phyloP scores from a whole-genome alignment of 2,329 filamentous ascomycete species.

The Aaosphaeria arxii region DNA sequence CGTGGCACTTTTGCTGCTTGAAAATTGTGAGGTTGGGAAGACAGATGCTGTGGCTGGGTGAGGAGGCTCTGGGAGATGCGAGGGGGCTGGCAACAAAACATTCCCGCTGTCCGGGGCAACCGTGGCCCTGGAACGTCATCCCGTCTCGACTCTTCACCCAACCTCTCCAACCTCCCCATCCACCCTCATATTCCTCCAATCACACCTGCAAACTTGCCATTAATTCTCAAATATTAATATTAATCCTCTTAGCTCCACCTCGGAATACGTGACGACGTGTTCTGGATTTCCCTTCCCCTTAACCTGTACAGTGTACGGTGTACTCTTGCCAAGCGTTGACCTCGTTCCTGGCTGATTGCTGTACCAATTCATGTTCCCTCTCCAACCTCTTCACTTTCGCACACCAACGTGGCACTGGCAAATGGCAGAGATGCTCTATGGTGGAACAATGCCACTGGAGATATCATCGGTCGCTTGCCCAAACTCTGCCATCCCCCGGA shows the following conservation, averaged over 20 bases:
- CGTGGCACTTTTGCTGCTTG: slow-evolving; percentile 28
- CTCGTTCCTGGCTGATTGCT: neutral
- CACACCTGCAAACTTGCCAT: neutral
- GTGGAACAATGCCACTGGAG: neutral
- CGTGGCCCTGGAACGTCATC: slow-evolving; percentile 11
- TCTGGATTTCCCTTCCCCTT: neutral
- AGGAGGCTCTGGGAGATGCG: slow-evolving; percentile 18
- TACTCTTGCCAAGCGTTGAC: neutral
- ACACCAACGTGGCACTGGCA: neutral
- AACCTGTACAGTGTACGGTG: too few species aligned
- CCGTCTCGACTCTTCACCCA: neutral
- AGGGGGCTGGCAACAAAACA: slow-evolving; percentile 8
- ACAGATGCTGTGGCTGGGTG: slow-evolving; percentile 20
- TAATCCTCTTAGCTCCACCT: neutral
- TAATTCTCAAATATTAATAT: neutral
- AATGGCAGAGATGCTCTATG: neutral
- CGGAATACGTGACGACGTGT: neutral
- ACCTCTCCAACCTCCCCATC: neutral
- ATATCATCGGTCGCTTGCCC: neutral
- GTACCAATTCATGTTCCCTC: neutral
- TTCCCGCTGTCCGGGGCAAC: slow-evolving; percentile 14
- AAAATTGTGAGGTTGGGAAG: slow-evolving; percentile 32
- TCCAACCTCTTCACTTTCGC: neutral
- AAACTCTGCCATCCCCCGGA: too few species aligned
- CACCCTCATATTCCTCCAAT: slow-evolving; percentile 1